A percentile compares a stretch with the other conserved stretches of the same genome.
These are phyloP conservation scores for Wallacemonas sp. DNA, from an alignment of 208 protist genomes.

Conservation along the genomic window DNA sequence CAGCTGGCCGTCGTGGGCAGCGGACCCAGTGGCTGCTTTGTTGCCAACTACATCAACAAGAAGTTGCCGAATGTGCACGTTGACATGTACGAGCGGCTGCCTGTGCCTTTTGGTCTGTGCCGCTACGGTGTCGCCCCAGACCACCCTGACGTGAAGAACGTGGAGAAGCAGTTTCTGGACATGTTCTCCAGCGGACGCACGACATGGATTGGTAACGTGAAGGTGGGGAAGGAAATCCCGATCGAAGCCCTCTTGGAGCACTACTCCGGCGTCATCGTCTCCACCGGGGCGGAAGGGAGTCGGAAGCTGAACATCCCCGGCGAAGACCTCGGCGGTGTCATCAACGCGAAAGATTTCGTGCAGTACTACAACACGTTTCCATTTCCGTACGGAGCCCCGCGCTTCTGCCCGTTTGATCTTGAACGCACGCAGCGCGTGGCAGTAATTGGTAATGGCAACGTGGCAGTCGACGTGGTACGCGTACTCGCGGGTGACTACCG, in stretches of 20 bases:
- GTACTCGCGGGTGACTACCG: constrained; percentile 78
- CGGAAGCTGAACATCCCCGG: constrained; percentile 78
- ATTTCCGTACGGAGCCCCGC: constrained; percentile 72
- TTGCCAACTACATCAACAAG: constrained; percentile 89
- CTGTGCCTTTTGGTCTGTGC: constrained; percentile 96
- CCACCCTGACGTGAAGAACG: constrained; percentile 97
- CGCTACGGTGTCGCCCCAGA: constrained; percentile 97
- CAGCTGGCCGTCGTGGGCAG: constrained; percentile 94
- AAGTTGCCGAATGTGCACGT: constrained; percentile 73
- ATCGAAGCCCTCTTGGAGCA: constrained; percentile 64
- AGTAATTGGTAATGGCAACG: constrained; percentile 95
- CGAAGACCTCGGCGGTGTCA: constrained; percentile 80
- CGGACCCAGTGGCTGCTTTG: constrained; percentile 96
- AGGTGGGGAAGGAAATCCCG: constrained; percentile 77
- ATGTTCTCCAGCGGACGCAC: constrained; percentile 77
- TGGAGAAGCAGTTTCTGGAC: constrained; percentile 88
- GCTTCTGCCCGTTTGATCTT: constrained; percentile 75
- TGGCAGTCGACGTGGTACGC: constrained; percentile 94
- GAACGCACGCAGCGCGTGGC: constrained; percentile 39
- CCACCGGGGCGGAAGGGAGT: constrained; percentile 86
- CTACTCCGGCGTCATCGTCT: constrained; percentile 94
- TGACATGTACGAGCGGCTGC: constrained; percentile 93
- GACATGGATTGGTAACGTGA: constrained; percentile 94
- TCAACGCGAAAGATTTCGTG: constrained; percentile 90
- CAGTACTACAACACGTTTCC: constrained; percentile 97